A percentile compares a stretch with the other conserved stretches of the same genome.
Conservation (phyloP, 176 grass and related monocot genomes). For the Rhynchospora breviuscula region DNA sequence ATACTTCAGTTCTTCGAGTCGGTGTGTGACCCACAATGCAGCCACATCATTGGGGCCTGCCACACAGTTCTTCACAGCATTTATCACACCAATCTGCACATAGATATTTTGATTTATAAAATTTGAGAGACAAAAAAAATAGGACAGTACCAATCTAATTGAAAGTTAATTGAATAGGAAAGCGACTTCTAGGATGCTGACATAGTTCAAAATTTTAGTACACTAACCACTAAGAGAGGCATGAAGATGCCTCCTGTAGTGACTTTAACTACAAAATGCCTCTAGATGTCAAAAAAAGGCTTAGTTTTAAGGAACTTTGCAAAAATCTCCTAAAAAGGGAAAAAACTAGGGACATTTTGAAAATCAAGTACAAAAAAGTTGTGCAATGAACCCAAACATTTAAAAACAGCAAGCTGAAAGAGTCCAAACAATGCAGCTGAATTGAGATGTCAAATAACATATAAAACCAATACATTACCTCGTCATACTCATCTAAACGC, state of each 20-base stretch:
- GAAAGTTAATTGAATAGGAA: too few species aligned
- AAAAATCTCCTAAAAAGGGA: background rate
- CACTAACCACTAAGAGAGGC: too few species aligned
- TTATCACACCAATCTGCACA: slow-evolving; percentile 73
- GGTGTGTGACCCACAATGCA: slow-evolving; percentile 94
- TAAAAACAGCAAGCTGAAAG: background rate
- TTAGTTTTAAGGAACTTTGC: background rate
- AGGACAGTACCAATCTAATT: too few species aligned
- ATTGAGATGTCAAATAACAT: slow-evolving; percentile 5
- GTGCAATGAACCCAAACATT: background rate
- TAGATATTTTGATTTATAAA: background rate
- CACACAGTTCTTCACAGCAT: slow-evolving; percentile 78
- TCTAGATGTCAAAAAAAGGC: too few species aligned
- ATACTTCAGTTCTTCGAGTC: slow-evolving; percentile 87
- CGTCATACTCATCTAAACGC: slow-evolving; percentile 95
- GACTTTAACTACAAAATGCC: too few species aligned
- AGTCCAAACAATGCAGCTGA: background rate
- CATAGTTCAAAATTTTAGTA: too few species aligned
- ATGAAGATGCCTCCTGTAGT: too few species aligned
- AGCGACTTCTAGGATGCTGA: too few species aligned
- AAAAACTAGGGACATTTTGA: background rate
- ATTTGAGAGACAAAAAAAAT: too few species aligned
- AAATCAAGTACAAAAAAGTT: background rate
- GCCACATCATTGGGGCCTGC: slow-evolving; percentile 50
- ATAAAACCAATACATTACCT: slow-evolving; percentile 35